Evolutionary conservation across 2,329 filamentous ascomycete species (phyloP), one percentile per base, ranked within the genome.

Genomic region (Alternaria sp.): DNA sequence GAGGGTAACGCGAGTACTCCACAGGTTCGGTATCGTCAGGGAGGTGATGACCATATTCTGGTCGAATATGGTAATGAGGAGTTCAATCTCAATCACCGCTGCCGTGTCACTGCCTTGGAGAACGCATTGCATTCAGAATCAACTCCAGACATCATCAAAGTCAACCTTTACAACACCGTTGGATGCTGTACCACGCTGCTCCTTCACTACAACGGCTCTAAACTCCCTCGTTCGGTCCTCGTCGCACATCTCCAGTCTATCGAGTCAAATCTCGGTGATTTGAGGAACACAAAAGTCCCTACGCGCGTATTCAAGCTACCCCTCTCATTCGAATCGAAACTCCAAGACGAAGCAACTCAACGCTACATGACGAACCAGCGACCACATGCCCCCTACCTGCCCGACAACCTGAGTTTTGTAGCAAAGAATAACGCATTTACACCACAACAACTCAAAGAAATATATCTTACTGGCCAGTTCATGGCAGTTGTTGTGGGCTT

Each of bases 361-460:
- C 82, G 88, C 4, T 90, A 90, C 73, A 85, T 85, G 70, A 85
- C 85, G 25, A 89, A 87, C 0, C 87, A 89, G 63, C 82, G 88
- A 7, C 82, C 85, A 1, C 83, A 87, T 50, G 88, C 88, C 0
- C 83, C 86, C 0, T 90, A 88, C 69, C 80, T 90, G 0, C 88
- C 88, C 0, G 85, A 87, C 65, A 89, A 89, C 55, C 80, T 89
- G 41, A 81, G 84, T 1, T 90, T 90, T 57, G 79, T 82, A 1
- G 84, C 84, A 1, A 82, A 82, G 63, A 86, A 85, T 71, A 87
- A 87, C 64, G 85, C 83, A 4, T 82, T 87, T 59, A 77, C 81
- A 3, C 73, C 79, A 1, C 77, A 83, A 43, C 81, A 86, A 59
- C 76, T 87, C 4, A 81, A 84, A 43, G 77, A 84, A 3, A 85